These are phyloP conservation scores for Clathrus columnatus DNA, from an alignment of 768 basidiomycete genomes.

Conservation along the genomic window DNA sequence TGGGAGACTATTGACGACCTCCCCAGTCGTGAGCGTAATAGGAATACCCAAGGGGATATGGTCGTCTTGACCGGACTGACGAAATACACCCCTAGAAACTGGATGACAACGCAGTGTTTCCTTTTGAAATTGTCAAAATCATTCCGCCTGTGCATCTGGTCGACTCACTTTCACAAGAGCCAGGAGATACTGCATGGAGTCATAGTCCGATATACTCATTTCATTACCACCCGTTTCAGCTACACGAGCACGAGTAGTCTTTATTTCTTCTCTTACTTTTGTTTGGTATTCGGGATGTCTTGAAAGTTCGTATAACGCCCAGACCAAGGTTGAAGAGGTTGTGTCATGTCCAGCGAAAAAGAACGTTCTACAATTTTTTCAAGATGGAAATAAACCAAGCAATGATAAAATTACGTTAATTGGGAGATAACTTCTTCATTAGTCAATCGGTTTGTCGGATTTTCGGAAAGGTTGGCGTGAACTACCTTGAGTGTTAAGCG, in stretches of 20 bases:
- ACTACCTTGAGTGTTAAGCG: conserved; percentile 14
- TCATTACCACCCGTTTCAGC: conserved; percentile 18
- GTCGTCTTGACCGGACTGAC: conserved; percentile 23
- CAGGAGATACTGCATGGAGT: conserved; percentile 24
- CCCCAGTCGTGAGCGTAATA: conserved; percentile 19
- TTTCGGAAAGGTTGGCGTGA: conserved; percentile 23
- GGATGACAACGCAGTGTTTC: conserved; percentile 27
- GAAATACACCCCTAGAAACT: conserved; percentile 20
- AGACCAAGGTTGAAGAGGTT: conserved; percentile 21
- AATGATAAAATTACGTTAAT: conserved; percentile 18
- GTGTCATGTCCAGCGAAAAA: conserved; percentile 22
- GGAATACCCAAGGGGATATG: conserved; percentile 26
- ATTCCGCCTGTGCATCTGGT: neutral
- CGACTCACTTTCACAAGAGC: conserved; percentile 25
- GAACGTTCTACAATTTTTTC: conserved; percentile 8
- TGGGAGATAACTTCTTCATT: conserved; percentile 26
- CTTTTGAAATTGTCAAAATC: neutral
- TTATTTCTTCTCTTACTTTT: conserved; percentile 23
- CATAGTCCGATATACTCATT: conserved; percentile 24
- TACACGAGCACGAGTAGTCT: conserved; percentile 15
- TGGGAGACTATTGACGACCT: conserved; percentile 14
- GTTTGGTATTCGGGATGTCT: conserved; percentile 20
- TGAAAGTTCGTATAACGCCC: conserved; percentile 24
- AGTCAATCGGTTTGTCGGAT: conserved; percentile 20
- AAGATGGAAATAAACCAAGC: neutral